These are phyloP conservation scores for Rubroboletus pulcherrimus DNA, from an alignment of 768 basidiomycete species.

Conservation along the genomic window DNA sequence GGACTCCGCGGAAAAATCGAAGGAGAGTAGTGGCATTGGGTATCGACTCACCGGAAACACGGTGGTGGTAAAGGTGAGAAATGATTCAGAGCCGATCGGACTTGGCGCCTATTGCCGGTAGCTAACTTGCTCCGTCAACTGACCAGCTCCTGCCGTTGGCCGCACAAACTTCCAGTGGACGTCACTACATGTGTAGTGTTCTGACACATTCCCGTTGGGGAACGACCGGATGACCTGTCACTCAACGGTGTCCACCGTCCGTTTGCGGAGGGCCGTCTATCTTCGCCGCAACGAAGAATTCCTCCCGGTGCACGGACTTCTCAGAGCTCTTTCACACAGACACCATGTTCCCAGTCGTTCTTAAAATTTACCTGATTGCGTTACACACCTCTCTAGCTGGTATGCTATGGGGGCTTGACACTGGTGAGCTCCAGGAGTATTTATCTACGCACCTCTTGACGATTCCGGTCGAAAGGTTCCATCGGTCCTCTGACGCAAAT, in stretches of 20 bases:
- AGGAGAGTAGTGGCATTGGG: constrained; percentile 30
- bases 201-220: neutral
- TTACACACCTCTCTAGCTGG: constrained; percentile 25
- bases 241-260: neutral
- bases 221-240: neutral
- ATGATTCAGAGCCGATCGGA: neutral
- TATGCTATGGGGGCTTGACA: constrained; percentile 32
- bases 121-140: too few species aligned
- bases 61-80: neutral
- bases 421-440: constrained; percentile 13
- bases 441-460: neutral
- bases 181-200: neutral
- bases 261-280: neutral
- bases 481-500: constrained; percentile 48
- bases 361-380: constrained; percentile 26
- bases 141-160: too few species aligned
- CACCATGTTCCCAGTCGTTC: constrained; percentile 13
- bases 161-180: neutral
- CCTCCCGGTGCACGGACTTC: neutral
- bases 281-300: neutral
- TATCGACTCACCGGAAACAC: neutral
- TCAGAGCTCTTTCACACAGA: neutral
- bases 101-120: too few species aligned
- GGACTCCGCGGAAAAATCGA: constrained; percentile 16
- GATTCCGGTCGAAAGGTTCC: constrained; percentile 17